Conservation (phyloP, 2,329 filamentous ascomycete genomes). For the Aspergillus sp. region DNA sequence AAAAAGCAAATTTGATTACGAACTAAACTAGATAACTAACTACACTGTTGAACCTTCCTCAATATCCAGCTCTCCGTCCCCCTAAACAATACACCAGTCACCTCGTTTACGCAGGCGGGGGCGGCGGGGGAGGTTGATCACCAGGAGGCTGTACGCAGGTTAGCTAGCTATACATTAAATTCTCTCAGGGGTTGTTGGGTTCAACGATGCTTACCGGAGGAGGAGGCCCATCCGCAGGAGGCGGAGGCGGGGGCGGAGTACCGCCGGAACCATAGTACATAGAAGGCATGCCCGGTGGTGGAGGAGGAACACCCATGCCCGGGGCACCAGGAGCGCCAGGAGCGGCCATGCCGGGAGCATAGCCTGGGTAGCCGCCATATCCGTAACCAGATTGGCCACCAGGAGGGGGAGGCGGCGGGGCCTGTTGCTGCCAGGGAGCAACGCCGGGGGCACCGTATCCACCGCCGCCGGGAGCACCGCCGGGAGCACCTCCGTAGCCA, state of each 20-base stretch:
- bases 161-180: conserved; percentile 13
- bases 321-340: conserved; percentile 52
- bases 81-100: too few relatives aligned
- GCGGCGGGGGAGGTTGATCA: conserved; percentile 55
- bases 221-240: conserved; percentile 35
- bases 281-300: conserved; percentile 38
- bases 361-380: conserved; percentile 47
- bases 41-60: background rate
- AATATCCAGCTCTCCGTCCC: background rate
- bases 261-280: conserved; percentile 33
- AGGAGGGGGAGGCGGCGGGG: conserved; percentile 36
- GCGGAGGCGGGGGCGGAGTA: conserved; percentile 31
- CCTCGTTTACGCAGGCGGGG: conserved; percentile 38
- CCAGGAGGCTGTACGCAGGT: conserved; percentile 37
- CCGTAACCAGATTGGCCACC: conserved; percentile 44
- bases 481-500: conserved; percentile 35
- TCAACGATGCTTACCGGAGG: conserved; percentile 30
- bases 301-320: conserved; percentile 33
- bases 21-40: background rate
- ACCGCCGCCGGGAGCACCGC: conserved; percentile 34
- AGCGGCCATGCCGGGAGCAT: conserved; percentile 43
- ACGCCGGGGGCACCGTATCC: conserved; percentile 30
- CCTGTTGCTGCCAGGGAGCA: conserved; percentile 57
- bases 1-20: background rate
- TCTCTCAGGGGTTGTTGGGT: background rate